A percentile compares a stretch with the other conserved stretches of the same genome.
phyloP scores from a whole-genome alignment of 2,329 filamentous ascomycete genomes.

The Proliferodiscus dingleyae region DNA sequence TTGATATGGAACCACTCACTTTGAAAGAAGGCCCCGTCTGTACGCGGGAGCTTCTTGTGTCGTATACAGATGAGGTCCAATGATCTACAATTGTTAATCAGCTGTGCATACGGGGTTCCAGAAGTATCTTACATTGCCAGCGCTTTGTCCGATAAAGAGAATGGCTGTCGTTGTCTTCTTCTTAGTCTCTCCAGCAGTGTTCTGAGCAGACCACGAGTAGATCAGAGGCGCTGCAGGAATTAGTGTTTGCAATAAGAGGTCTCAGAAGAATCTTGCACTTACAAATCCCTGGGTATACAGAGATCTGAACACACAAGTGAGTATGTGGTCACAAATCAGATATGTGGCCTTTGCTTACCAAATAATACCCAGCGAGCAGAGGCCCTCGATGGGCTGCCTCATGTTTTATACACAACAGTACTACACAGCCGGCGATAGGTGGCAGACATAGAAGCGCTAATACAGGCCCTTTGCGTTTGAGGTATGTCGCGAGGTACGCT shows the following conservation, averaged over 20 bases:
- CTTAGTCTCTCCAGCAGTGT: slow-evolving; percentile 64
- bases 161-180: slow-evolving; percentile 59
- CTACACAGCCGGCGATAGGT: slow-evolving; percentile 53
- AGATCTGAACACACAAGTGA: not conserved
- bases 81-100: slow-evolving; percentile 34
- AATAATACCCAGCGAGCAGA: slow-evolving; percentile 57
- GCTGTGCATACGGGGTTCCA: no score
- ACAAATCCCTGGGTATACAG: not conserved
- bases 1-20: slow-evolving; percentile 31
- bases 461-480: slow-evolving; percentile 51
- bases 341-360: slow-evolving; percentile 27
- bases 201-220: slow-evolving; percentile 64
- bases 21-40: slow-evolving; percentile 45
- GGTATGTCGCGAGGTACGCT: slow-evolving; percentile 53
- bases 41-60: slow-evolving; percentile 56
- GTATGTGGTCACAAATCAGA: not conserved
- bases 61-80: slow-evolving; percentile 61
- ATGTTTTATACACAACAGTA: slow-evolving; percentile 47
- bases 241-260: no score
- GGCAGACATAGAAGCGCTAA: slow-evolving; percentile 51
- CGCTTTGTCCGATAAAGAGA: slow-evolving; percentile 57
- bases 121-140: slow-evolving; percentile 64
- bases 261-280: not conserved
- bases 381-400: slow-evolving; percentile 39
- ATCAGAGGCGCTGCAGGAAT: slow-evolving; percentile 52